phyloP scores from a whole-genome alignment of 2,329 filamentous ascomycete genomes.

The Fusarium lateritium region DNA sequence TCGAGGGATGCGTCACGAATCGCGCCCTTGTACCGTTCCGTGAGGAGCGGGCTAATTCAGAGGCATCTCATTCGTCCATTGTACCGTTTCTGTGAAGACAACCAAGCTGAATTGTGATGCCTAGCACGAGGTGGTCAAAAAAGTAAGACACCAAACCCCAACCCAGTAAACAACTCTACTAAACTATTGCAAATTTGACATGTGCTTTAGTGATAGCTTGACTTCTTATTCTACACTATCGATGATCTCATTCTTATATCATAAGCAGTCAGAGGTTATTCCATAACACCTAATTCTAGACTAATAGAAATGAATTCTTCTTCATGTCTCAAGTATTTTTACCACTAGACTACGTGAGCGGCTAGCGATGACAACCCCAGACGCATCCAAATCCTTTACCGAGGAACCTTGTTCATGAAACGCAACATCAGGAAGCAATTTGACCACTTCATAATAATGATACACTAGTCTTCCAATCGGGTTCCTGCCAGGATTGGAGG shows the following conservation, averaged over 20 bases:
- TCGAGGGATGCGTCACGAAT: slow-evolving; percentile 45
- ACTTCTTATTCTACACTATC: no score
- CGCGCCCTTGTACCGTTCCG: slow-evolving; percentile 32
- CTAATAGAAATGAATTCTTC: no score
- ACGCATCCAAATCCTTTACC: slow-evolving; percentile 23
- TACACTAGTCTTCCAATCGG: neutral
- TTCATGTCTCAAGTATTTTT: no score
- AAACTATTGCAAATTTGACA: no score
- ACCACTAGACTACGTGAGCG: neutral
- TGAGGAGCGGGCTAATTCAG: slow-evolving; percentile 25
- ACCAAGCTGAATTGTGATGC: slow-evolving; percentile 1
- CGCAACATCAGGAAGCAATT: slow-evolving; percentile 28
- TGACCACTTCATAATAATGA: neutral
- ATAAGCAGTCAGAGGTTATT: no score
- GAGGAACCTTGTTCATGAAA: slow-evolving; percentile 17
- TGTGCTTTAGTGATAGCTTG: no score
- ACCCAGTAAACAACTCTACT: no score
- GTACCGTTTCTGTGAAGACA: slow-evolving; percentile 22
- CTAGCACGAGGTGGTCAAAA: slow-evolving; percentile 10
- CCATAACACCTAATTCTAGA: no score
- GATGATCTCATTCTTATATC: no score
- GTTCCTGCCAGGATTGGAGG: neutral
- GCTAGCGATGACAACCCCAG: slow-evolving; percentile 15
- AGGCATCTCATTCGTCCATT: slow-evolving; percentile 31
- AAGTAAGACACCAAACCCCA: no score